These are phyloP conservation scores for Picea mariana DNA, from an alignment of 83 land plant species.

Conservation along the genomic window DNA sequence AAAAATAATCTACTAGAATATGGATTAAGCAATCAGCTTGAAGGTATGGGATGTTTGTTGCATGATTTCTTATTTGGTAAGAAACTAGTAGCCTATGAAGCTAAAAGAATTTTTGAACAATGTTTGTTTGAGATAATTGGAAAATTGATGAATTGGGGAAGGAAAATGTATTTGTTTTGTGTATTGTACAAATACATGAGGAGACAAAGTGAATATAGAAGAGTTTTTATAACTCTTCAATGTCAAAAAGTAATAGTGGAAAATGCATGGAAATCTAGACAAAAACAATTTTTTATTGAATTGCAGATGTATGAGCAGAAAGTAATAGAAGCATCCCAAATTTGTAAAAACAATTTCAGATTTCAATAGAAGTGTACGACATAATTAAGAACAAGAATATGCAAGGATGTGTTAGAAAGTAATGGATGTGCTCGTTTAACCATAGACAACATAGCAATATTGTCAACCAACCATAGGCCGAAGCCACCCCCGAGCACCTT, in stretches of 20 bases:
- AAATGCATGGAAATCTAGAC: neutral
- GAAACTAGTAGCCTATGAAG: neutral
- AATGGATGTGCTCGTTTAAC: no score
- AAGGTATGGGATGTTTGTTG: neutral
- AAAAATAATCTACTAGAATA: neutral
- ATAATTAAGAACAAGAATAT: neutral
- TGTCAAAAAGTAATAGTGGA: neutral
- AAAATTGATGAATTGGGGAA: neutral
- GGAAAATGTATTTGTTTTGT: neutral
- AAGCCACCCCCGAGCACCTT: no score
- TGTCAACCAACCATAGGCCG: no score
- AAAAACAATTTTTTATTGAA: neutral
- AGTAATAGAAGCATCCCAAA: neutral
- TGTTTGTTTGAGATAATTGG: neutral
- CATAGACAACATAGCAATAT: no score
- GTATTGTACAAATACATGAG: neutral
- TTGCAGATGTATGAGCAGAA: neutral
- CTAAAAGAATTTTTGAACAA: neutral
- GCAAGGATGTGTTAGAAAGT: neutral
- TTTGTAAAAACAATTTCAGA: no score
- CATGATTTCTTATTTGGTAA: neutral
- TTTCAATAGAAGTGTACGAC: no score
- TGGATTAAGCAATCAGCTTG: neutral
- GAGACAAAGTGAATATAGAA: neutral
- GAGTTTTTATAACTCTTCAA: neutral